Base-by-base conservation (phyloP, 2,329 filamentous ascomycete species). In the Aspergillus vadensis region DNA sequence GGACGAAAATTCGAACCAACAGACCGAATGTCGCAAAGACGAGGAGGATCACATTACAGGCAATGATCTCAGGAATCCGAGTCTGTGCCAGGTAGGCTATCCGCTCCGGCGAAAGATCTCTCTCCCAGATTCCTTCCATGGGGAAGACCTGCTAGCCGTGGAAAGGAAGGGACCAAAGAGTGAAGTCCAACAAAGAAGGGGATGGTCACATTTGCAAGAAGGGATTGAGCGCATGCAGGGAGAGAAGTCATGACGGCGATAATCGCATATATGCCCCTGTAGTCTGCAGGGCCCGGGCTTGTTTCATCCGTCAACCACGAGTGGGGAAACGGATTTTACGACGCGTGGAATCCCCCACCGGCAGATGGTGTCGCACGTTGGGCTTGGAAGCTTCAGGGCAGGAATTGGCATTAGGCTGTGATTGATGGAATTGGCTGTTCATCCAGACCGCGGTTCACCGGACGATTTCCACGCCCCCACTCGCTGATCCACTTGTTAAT, bases 1-100 rank as follows among this genome's bases (percentile, higher is more conserved):
- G 59, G 4, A 67, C 65, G 36, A 61, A 65, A 10, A 66, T 27
- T 10, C 65, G 60, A 32, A 67, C 56, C 27, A 56, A n/a, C n/a
- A 67, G 38, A 2, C 55, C 65, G 1, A 10, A 9, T 10, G 61
- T 64, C 23, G 60, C 47, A 5, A 57, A 39, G 1, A 57, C 49
- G 17, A 67, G 48, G 5, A 67, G 51, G 3, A 59, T 53, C 12
- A 51, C 51, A 59, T 67, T 65, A 32, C 65, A 67, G 4, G 52
- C 38, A 39, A 67, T 66, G 19, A 67, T 61, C 21, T 47, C 39
- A 0, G 60, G 49, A 30, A 62, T 60, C 4, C 60, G 53, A 21
- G 57, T 60, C 23, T 62, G 57, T 2, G 48, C 58, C 57, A 62
- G 25, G 19, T 47, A 60, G n/a, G 53, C 60, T 14, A 51, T 61